Conservation (phyloP, 192 early-diverging fungal genomes). For the Dimargaris cristalligena region DNA sequence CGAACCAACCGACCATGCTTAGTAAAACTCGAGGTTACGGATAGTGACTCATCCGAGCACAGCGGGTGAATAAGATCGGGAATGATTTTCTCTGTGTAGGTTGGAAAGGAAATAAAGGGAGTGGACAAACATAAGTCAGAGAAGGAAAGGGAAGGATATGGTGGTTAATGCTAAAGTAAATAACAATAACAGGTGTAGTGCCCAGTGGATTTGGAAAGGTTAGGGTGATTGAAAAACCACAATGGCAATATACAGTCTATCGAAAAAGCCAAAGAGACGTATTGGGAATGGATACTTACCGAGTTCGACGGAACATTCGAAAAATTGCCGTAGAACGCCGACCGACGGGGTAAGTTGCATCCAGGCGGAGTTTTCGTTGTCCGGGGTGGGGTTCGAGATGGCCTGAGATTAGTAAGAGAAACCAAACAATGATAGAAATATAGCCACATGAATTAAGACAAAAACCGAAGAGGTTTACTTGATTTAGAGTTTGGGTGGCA, state of each 20-base stretch:
- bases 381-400: conserved; percentile 62
- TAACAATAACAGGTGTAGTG: background rate
- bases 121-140: background rate
- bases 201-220: background rate
- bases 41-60: conserved; percentile 41
- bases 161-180: background rate
- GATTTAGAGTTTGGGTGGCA: no score
- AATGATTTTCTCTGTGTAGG: conserved; percentile 36
- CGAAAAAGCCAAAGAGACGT: background rate
- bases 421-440: no score
- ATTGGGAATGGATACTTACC: conserved; percentile 28
- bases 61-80: conserved; percentile 48
- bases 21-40: conserved; percentile 3
- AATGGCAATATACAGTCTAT: background rate
- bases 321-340: conserved; percentile 58
- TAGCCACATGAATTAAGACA: no score
- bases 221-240: background rate
- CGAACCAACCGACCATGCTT: conserved; percentile 61
- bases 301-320: conserved; percentile 56
- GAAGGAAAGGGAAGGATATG: conserved; percentile 5
- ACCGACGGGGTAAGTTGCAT: conserved; percentile 66
- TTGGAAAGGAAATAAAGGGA: background rate
- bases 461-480: no score
- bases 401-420: conserved; percentile 36
- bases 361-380: conserved; percentile 85